Percentiles rank a stretch among this genome's conserved stretches.
Conservation (phyloP, 306 rosid species). For the Astragalus membranaceus region DNA sequence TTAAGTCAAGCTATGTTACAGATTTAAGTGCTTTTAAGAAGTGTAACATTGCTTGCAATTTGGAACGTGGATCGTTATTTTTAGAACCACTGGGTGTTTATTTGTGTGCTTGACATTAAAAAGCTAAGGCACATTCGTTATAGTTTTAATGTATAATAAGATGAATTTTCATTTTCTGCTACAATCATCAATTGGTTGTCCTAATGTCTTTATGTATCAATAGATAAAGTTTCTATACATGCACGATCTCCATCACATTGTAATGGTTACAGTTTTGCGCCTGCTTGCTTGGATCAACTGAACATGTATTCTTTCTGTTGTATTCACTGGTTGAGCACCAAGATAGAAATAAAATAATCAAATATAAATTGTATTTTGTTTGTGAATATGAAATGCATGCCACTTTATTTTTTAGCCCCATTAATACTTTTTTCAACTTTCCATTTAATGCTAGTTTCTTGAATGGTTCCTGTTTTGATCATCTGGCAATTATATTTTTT, state of each 20-base stretch:
- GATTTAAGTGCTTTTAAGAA: conserved; percentile 3
- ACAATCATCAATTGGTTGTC: conserved; percentile 1
- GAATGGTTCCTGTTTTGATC: conserved; percentile 12
- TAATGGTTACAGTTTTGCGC: not conserved
- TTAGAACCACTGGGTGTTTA: not conserved
- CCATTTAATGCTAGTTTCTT: not conserved
- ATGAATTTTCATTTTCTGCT: not conserved
- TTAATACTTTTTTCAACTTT: not conserved
- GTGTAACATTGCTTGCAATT: not conserved
- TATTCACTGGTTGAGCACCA: conserved; percentile 3
- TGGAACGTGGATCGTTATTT: not conserved
- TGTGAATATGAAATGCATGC: conserved; percentile 9
- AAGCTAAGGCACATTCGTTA: not conserved
- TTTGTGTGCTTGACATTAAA: conserved; percentile 4
- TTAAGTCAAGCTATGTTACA: not conserved
- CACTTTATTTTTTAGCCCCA: not conserved
- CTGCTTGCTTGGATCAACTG: conserved; percentile 1
- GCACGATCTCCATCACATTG: not conserved
- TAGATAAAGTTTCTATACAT: not conserved
- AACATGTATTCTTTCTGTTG: not conserved
- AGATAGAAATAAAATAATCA: conserved; percentile 1
- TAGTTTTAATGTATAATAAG: too few species aligned
- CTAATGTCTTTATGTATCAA: not conserved
- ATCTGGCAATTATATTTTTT: conserved; percentile 19
- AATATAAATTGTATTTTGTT: not conserved